Conservation (phyloP, 2,329 filamentous ascomycete genomes). For the Colletotrichum agaves region DNA sequence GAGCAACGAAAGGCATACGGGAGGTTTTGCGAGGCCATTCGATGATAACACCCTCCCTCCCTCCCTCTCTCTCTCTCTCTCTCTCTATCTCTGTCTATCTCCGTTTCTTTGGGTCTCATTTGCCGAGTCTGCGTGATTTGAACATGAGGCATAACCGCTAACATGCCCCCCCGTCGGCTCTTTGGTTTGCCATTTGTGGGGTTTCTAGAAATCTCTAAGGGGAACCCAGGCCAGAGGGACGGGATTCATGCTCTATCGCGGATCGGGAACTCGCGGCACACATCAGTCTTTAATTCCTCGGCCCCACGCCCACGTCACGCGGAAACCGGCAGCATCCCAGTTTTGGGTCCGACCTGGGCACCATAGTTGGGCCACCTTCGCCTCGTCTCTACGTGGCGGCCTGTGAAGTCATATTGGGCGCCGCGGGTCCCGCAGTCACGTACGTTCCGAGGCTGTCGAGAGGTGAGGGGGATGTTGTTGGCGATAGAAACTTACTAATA, state of each 20-base stretch:
- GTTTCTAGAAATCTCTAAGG: neutral
- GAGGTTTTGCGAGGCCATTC: too few species aligned
- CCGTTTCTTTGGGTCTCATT: too few species aligned
- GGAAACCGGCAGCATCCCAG: conserved; percentile 7
- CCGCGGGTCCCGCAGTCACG: neutral
- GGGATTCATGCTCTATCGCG: conserved; percentile 8
- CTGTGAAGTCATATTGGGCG: neutral
- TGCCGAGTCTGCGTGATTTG: neutral
- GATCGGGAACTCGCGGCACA: conserved; percentile 16
- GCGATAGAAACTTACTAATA: too few species aligned
- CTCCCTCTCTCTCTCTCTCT: too few species aligned
- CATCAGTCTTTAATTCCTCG: conserved; percentile 21
- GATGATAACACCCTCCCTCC: too few species aligned
- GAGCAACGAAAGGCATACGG: too few species aligned
- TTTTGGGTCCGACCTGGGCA: neutral
- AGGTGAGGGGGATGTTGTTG: too few species aligned
- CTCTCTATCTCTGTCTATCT: too few species aligned
- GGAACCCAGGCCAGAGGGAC: neutral
- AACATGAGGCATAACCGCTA: neutral
- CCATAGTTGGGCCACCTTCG: neutral
- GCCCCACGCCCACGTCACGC: conserved; percentile 13
- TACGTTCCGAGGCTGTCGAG: neutral
- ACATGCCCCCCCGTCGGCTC: neutral
- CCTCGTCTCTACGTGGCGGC: conserved; percentile 18
- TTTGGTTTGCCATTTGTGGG: neutral